Conservation (phyloP, 108 stramenopile species). For the Cyclostephanos invisitatus region DNA sequence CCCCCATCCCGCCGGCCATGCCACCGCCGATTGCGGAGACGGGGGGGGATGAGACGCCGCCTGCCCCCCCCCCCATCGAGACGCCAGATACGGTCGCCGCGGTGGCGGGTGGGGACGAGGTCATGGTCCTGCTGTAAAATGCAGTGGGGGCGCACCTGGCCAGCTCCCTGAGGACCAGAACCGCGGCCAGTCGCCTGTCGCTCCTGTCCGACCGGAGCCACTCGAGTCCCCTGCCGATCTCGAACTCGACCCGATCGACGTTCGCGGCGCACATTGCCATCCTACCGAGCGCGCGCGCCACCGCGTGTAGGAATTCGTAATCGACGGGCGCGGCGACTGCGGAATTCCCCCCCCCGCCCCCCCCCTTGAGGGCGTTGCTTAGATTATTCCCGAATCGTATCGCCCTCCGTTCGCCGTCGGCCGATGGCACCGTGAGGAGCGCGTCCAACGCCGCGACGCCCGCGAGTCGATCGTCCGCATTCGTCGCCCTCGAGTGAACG, state of each 20-base stretch:
- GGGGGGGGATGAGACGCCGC: too few species aligned
- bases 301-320: constrained; percentile 82
- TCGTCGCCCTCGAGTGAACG: constrained; percentile 60
- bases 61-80: neutral
- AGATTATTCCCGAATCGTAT: constrained; percentile 93
- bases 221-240: constrained; percentile 88
- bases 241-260: constrained; percentile 93
- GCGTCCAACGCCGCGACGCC: constrained; percentile 85
- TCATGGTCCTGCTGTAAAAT: constrained; percentile 85
- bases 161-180: constrained; percentile 85
- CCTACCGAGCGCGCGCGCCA: constrained; percentile 86
- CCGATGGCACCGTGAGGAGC: constrained; percentile 76
- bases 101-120: neutral
- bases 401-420: constrained; percentile 88
- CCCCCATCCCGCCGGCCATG: constrained; percentile 34
- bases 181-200: constrained; percentile 86
- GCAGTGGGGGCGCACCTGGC: constrained; percentile 90
- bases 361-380: constrained; percentile 62
- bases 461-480: constrained; percentile 65
- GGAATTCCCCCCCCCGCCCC: neutral
- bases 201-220: constrained; percentile 87
- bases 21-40: constrained; percentile 1
- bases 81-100: too few species aligned
- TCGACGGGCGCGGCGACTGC: constrained; percentile 50
- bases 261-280: constrained; percentile 83